A percentile compares a stretch with the other conserved stretches of the same genome.
phyloP scores from a whole-genome alignment of 1,284 basidiomycete species.

The Rhodotorula sp. region DNA sequence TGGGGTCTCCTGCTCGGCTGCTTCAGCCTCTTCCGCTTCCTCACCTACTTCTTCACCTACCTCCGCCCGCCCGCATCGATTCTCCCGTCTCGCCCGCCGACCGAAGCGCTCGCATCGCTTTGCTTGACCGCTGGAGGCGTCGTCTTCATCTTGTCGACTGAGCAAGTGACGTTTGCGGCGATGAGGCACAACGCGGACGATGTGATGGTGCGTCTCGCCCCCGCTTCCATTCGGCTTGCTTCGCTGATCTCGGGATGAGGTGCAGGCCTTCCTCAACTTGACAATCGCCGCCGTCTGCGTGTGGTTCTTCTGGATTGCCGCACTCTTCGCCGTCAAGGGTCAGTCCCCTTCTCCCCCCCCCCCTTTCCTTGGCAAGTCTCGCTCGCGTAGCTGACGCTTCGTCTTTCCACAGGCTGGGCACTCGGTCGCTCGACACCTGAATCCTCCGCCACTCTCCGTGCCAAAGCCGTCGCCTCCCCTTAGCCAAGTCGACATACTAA shows the following conservation, averaged over 20 bases:
- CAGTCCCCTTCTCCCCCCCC: neutral
- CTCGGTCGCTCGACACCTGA: neutral
- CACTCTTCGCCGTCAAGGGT: conserved; percentile 64
- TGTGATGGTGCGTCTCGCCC: conserved; percentile 51
- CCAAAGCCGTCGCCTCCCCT: neutral
- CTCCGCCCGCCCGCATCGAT: conserved; percentile 56
- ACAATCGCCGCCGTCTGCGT: conserved; percentile 58
- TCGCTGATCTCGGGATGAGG: fast-evolving
- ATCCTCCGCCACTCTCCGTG: neutral
- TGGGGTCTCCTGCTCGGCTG: conserved; percentile 90
- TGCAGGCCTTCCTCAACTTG: conserved; percentile 77
- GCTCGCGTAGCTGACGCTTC: neutral
- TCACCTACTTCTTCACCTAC: conserved; percentile 95
- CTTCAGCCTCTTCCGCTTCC: conserved; percentile 70
- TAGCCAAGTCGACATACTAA: neutral
- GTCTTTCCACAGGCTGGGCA: conserved; percentile 12
- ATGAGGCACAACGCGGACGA: conserved; percentile 89
- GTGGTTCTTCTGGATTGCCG: conserved; percentile 67
- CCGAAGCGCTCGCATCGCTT: conserved; percentile 84
- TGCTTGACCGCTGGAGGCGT: conserved; percentile 84
- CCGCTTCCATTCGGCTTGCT: conserved; percentile 24
- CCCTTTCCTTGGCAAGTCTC: too few relatives aligned
- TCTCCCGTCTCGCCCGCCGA: conserved; percentile 88
- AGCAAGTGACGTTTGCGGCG: conserved; percentile 83
- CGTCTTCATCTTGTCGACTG: conserved; percentile 85